Conservation (phyloP, 176 grass and related monocot species). For the Triticum aestivum region IWGSC_CS_RefSeq_v2.1 NC_057809.1:597849797-597850296, state of each 20-base stretch:
- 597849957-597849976: not conserved
- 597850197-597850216: not conserved
- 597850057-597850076: not conserved
- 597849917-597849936: not conserved
- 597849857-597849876: not conserved
- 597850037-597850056: not conserved
- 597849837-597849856: not conserved
- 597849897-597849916: not conserved
- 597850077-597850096: not conserved
- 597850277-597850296: not conserved
- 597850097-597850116: not conserved
- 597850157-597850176: not conserved
- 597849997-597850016: not conserved
- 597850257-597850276: not conserved
- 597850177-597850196: not conserved
- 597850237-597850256: not conserved
- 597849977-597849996: not conserved
- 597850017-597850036: conserved; percentile 3
- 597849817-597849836: not conserved
- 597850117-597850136: not conserved
- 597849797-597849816: not conserved
- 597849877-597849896: not conserved
- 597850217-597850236: not conserved
- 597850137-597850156: not conserved
- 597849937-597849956: conserved; percentile 3